Base-by-base conservation (phyloP, 2,329 filamentous ascomycete genomes). In the Graphiopsis chlorocephala region DNA sequence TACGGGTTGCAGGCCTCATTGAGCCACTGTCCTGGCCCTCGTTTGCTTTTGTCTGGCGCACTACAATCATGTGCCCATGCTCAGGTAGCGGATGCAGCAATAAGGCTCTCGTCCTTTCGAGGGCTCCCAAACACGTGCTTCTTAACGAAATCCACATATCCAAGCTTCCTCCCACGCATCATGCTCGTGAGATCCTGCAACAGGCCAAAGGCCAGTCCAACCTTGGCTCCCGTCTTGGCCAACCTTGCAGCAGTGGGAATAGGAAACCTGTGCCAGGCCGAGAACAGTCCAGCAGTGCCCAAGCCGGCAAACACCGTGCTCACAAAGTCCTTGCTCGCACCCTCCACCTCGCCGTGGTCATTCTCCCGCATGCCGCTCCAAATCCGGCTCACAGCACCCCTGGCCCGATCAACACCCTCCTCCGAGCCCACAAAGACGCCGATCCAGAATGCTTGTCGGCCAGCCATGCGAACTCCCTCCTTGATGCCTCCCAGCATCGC, bases 221-320 rank as follows among this genome's bases (percentile, higher is more conserved):
- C 88, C 70, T 90, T 82, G 53, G 97, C 81, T 1, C 93, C 94
- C 70, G 90, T 86, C 74, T 88, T 91, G 59, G 93, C 92, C 50
- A 92, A 95, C 67, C 81, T 73, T 42, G 79, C 79, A 23, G 80
- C 78, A 26, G 78, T 82, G 25, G 89, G 87, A 31, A 94, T 80
- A 35, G 93, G 91, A 72, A 97, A 91, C 48, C 88, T 85, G 81
- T 93, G 91, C 86, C 91, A 90, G 65, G 93, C 80, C 75, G 93
- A 96, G 82, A 97, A 97, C 10, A 88, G 84, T 2, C 94, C 94
- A 0, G 93, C 92, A 38, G 95, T 89, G 0, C 90, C 90, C 76
- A 97, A 81, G 55, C 91, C 93, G 28, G 95, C 93, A 65, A 93
- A 83, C 6, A 92, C 86, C 0, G 91, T 96, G 68, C 90, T 94